phyloP scores from a whole-genome alignment of 108 stramenopile genomes.

The Stephanodiscus minutulus region DNA sequence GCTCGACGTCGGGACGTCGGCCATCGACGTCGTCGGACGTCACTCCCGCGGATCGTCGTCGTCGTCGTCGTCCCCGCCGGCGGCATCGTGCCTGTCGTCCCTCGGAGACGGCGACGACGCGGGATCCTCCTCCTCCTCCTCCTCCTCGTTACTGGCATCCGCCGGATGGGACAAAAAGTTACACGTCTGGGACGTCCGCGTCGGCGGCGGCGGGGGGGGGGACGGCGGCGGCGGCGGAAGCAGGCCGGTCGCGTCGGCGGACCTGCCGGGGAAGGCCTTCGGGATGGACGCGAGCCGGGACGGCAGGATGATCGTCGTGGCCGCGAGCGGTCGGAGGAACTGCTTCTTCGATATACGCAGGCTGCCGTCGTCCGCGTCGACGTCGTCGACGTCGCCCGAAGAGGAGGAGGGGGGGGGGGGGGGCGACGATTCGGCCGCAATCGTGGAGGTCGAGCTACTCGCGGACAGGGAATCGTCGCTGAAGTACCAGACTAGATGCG shows the following conservation, averaged over 20 bases:
- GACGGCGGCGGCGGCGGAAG: neutral
- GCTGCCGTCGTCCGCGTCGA: neutral
- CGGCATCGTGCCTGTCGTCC: slow-evolving; percentile 42
- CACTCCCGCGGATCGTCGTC: slow-evolving; percentile 31
- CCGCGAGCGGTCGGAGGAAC: slow-evolving; percentile 62
- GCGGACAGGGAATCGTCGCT: slow-evolving; percentile 82
- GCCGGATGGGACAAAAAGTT: slow-evolving; percentile 77
- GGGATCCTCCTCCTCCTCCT: too few relatives aligned
- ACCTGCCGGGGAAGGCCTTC: slow-evolving; percentile 85
- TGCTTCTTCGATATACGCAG: slow-evolving; percentile 60
- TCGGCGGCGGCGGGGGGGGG: neutral
- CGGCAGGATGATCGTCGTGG: slow-evolving; percentile 61
- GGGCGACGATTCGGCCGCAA: neutral
- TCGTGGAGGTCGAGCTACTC: slow-evolving; percentile 31
- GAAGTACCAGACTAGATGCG: slow-evolving; percentile 84
- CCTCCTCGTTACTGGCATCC: too few relatives aligned
- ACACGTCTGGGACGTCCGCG: slow-evolving; percentile 73
- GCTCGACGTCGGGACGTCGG: slow-evolving; percentile 41
- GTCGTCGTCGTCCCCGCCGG: slow-evolving; percentile 14
- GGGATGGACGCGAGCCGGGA: slow-evolving; percentile 63
- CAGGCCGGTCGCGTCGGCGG: slow-evolving; percentile 23
- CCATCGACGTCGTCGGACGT: slow-evolving; percentile 33
- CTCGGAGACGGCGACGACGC: slow-evolving; percentile 23
- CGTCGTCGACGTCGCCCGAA: slow-evolving; percentile 5
- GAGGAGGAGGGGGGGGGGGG: neutral